Conservation (phyloP, 2,329 filamentous ascomycete species). For the Botryotinia convoluta region DNA sequence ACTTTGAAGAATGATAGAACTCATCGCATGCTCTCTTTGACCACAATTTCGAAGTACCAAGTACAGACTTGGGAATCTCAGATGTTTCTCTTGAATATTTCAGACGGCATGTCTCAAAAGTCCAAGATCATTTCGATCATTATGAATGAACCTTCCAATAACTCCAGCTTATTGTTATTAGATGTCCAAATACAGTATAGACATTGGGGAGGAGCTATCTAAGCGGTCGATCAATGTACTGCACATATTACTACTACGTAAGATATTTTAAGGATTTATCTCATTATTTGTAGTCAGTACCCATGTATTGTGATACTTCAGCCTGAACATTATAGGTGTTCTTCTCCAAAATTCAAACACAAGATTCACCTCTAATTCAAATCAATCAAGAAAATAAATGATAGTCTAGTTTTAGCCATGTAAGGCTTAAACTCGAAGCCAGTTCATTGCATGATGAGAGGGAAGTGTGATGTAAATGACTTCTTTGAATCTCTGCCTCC, state of each 20-base stretch:
- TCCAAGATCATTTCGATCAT: not conserved
- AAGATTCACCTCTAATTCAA: not conserved
- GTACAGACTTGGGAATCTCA: not conserved
- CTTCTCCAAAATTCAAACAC: not conserved
- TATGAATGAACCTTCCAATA: not conserved
- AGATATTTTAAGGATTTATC: not conserved
- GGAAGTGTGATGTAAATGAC: rapidly evolving
- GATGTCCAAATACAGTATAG: rapidly evolving
- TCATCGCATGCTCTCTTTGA: not conserved
- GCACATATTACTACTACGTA: not conserved
- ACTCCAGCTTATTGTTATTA: not conserved
- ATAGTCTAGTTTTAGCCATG: too few relatives aligned
- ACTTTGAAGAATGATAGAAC: not conserved
- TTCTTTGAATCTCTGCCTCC: not conserved
- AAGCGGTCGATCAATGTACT: not conserved
- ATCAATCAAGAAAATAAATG: too few relatives aligned
- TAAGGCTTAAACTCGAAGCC: not conserved
- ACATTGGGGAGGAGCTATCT: not conserved
- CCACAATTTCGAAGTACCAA: not conserved
- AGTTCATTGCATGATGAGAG: not conserved
- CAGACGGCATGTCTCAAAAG: not conserved
- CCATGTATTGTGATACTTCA: not conserved
- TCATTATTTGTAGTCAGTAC: not conserved
- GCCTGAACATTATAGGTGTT: not conserved
- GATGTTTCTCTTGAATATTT: rapidly evolving